phyloP scores from a whole-genome alignment of 2,329 filamentous ascomycete species.

The Diaporthe vaccinii region DNA sequence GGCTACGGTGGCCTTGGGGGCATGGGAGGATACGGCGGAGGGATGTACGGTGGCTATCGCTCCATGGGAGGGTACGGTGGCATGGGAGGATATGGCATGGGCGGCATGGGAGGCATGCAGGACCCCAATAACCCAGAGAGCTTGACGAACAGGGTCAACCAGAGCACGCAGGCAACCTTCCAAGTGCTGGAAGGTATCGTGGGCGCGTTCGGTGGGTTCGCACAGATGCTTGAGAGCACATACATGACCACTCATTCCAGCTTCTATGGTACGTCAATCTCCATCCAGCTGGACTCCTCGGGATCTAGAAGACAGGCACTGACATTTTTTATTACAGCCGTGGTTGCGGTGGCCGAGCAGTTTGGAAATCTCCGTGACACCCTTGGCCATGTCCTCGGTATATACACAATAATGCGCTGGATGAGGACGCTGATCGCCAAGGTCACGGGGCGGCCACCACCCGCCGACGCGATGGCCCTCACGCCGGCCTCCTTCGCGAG shows the following conservation, averaged over 20 bases:
- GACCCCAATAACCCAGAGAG: conserved; percentile 92
- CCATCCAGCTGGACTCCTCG: conserved; percentile 7
- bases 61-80: conserved; percentile 52
- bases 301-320: background rate
- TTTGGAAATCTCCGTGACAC: conserved; percentile 94
- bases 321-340: conserved; percentile 69
- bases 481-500: conserved; percentile 92
- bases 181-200: conserved; percentile 99
- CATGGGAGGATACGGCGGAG: conserved; percentile 57
- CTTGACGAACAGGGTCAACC: conserved; percentile 93
- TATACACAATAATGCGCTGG: conserved; percentile 97
- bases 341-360: conserved; percentile 98
- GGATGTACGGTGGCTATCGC: conserved; percentile 57
- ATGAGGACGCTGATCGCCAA: conserved; percentile 92
- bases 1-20: conserved; percentile 56
- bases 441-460: conserved; percentile 89
- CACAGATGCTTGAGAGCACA: conserved; percentile 99
- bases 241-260: conserved; percentile 99
- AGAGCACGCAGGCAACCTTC: conserved; percentile 96
- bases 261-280: conserved; percentile 85
- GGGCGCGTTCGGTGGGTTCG: conserved; percentile 95
- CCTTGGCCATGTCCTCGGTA: conserved; percentile 91
- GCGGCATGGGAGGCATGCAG: conserved; percentile 58
- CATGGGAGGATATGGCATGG: conserved; percentile 58
- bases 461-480: conserved; percentile 86